phyloP scores from a whole-genome alignment of 2,329 filamentous ascomycete species.

The Rachicladosporium sp. region DNA sequence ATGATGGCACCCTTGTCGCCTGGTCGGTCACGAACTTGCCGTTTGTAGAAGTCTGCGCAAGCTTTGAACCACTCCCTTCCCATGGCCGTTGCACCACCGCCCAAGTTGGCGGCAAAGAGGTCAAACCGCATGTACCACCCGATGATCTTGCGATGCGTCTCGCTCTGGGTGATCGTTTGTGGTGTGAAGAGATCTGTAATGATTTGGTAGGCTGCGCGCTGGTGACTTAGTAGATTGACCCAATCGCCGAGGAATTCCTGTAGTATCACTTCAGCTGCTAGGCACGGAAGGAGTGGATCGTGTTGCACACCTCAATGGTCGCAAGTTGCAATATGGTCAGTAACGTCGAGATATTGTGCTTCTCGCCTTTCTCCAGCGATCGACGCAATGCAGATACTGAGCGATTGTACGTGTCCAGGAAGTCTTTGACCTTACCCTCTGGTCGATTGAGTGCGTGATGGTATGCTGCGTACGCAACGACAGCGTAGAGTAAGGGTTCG shows the following conservation, averaged over 20 bases:
- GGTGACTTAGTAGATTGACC: conserved; percentile 85
- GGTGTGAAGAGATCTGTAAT: conserved; percentile 67
- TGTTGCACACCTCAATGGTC: conserved; percentile 68
- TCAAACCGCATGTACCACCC: conserved; percentile 90
- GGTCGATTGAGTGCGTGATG: conserved; percentile 62
- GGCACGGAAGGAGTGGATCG: too few species aligned
- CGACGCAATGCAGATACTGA: conserved; percentile 66
- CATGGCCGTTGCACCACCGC: conserved; percentile 61
- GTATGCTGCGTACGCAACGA: conserved; percentile 82
- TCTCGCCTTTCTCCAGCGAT: conserved; percentile 57
- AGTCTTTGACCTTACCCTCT: conserved; percentile 63
- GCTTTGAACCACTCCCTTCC: conserved; percentile 65
- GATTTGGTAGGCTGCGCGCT: conserved; percentile 76
- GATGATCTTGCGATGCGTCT: conserved; percentile 60
- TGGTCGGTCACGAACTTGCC: conserved; percentile 48
- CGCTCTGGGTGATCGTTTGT: conserved; percentile 57
- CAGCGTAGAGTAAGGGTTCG: conserved; percentile 71
- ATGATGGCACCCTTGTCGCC: conserved; percentile 53
- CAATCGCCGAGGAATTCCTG: conserved; percentile 93
- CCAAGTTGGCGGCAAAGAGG: conserved; percentile 70
- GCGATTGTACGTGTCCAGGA: conserved; percentile 81
- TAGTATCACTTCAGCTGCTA: background rate
- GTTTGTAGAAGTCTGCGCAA: conserved; percentile 50
- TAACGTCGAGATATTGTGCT: conserved; percentile 60
- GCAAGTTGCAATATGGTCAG: conserved; percentile 84